Percentiles rank a stretch among this genome's conserved stretches.
phyloP scores from a whole-genome alignment of 1,139 yeast species.

The Pichia sp. region DNA sequence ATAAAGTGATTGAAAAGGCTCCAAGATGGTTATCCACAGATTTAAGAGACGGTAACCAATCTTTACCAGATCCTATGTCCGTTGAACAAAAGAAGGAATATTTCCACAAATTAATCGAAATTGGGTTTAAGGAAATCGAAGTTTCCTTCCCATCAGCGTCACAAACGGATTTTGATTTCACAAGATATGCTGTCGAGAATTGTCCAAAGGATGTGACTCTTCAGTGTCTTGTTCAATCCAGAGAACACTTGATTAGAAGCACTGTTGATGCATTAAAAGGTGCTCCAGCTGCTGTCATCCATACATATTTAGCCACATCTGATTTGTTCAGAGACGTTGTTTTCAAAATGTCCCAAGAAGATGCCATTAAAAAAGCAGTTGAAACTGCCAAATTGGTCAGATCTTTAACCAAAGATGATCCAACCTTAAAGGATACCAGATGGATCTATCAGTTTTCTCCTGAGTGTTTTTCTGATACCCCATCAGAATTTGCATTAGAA shows the following conservation, averaged over 20 bases:
- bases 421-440: constrained; percentile 56
- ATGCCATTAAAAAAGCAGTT: constrained; percentile 73
- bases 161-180: constrained; percentile 92
- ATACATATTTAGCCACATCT: constrained; percentile 86
- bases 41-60: constrained; percentile 94
- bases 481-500: constrained; percentile 71
- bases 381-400: constrained; percentile 76
- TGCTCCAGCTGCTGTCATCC: constrained; percentile 85
- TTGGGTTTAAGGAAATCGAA: constrained; percentile 95
- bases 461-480: constrained; percentile 88
- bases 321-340: constrained; percentile 89
- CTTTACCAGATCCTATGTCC: constrained; percentile 95
- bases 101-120: constrained; percentile 75
- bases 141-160: constrained; percentile 96
- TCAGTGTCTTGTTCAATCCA: constrained; percentile 86
- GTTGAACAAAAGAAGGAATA: constrained; percentile 83
- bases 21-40: constrained; percentile 98
- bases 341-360: constrained; percentile 75
- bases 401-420: constrained; percentile 83
- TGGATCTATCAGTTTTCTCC: constrained; percentile 96
- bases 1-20: constrained; percentile 62
- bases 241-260: constrained; percentile 82
- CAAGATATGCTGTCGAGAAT: constrained; percentile 82
- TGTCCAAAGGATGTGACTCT: constrained; percentile 92
- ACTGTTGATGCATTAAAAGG: constrained; percentile 87